Evolutionary conservation across 83 land plant genomes (phyloP).

Genomic region (Picea mariana): DNA sequence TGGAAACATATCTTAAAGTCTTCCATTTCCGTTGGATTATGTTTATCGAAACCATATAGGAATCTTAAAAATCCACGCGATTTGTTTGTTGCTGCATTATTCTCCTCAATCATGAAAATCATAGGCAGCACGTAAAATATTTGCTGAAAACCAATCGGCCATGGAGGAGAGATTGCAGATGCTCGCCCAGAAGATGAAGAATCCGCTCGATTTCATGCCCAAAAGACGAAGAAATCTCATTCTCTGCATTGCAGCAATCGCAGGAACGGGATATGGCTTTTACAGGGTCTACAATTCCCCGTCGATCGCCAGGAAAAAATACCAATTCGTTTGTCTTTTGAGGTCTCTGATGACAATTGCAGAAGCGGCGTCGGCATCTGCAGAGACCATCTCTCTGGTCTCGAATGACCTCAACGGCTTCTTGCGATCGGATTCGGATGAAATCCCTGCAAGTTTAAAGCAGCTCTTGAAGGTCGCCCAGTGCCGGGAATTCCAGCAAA

Average conservation of each 20-base stretch:
- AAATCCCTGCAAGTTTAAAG: constrained; percentile 70
- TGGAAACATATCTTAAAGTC: no score
- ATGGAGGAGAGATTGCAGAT: no score
- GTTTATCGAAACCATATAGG: no score
- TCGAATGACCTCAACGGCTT: constrained; percentile 63
- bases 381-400: constrained; percentile 51
- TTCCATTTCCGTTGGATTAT: no score
- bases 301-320: constrained; percentile 34
- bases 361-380: constrained; percentile 52
- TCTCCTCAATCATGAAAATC: no score
- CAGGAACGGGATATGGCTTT: constrained; percentile 54
- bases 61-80: no score
- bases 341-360: constrained; percentile 38
- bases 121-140: no score
- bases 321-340: constrained; percentile 39
- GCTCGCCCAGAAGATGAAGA: no score
- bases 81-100: no score
- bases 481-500: constrained; percentile 62
- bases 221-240: constrained; percentile 30
- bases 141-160: no score
- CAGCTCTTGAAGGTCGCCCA: constrained; percentile 69
- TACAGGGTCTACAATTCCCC: constrained; percentile 57
- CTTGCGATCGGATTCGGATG: constrained; percentile 63
- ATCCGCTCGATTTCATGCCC: no score
- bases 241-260: constrained; percentile 35